Evolutionary conservation across 257 asterid genomes (phyloP).

Genomic region (Fraxinus anomala): DNA sequence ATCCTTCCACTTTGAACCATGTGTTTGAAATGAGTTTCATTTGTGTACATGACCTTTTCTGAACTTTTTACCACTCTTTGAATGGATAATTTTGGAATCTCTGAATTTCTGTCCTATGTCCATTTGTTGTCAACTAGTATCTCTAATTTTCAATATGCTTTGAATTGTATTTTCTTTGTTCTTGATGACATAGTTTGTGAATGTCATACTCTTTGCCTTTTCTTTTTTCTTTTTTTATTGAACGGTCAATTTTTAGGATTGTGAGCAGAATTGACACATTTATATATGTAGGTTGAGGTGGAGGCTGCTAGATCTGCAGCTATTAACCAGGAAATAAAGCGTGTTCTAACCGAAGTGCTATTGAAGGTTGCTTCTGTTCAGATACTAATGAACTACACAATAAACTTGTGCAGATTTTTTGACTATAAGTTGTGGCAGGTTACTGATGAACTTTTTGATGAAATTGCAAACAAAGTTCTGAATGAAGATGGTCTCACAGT

Average conservation of each 20-base stretch:
- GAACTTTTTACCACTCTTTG: constrained; percentile 10
- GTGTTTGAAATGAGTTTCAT: not conserved
- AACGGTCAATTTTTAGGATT: constrained; percentile 3
- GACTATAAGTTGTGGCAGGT: constrained; percentile 66
- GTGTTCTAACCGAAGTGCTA: constrained; percentile 92
- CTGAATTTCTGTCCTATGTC: not conserved
- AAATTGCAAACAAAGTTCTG: constrained; percentile 91
- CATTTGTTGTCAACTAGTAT: not conserved
- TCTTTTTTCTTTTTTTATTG: constrained; percentile 10
- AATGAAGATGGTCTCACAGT: constrained; percentile 67
- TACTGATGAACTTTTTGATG: constrained; percentile 95
- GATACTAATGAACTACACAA: constrained; percentile 24
- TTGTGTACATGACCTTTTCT: not conserved
- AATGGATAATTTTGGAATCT: constrained; percentile 8
- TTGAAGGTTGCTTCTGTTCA: constrained; percentile 70
- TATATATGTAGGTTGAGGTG: constrained; percentile 73
- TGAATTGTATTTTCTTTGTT: not conserved
- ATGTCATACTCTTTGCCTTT: not conserved
- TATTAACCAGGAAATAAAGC: constrained; percentile 90
- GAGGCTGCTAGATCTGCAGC: constrained; percentile 91
- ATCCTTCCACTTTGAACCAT: constrained; percentile 10
- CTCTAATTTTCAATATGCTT: constrained; percentile 7
- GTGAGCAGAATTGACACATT: constrained; percentile 30
- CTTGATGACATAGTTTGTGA: not conserved
- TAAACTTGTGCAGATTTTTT: constrained; percentile 32